A percentile compares a stretch with the other conserved stretches of the same genome.
These are phyloP conservation scores for Botryotinia convoluta DNA, from an alignment of 2,329 filamentous ascomycete species.

Conservation along the genomic window DNA sequence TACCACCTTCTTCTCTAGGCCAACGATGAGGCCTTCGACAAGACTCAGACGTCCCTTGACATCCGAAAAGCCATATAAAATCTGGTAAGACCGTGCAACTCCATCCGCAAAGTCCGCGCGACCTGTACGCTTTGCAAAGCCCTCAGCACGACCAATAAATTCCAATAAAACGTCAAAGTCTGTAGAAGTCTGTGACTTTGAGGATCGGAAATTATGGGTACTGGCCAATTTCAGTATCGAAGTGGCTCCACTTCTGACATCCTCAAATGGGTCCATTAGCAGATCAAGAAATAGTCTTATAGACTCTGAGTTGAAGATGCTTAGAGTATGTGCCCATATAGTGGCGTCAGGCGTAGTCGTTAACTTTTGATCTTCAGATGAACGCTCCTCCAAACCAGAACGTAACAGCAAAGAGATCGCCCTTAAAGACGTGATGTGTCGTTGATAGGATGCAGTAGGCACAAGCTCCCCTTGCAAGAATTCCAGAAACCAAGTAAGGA, in stretches of 20 bases:
- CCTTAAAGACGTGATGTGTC: slow-evolving; percentile 78
- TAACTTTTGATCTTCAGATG: not conserved
- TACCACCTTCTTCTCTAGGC: slow-evolving; percentile 62
- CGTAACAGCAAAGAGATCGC: slow-evolving; percentile 63
- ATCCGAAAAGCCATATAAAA: slow-evolving; percentile 60
- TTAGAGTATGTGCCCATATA: slow-evolving; percentile 32
- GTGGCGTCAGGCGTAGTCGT: slow-evolving; percentile 23
- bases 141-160: slow-evolving; percentile 54
- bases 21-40: slow-evolving; percentile 55
- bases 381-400: slow-evolving; percentile 32
- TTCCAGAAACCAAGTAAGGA: slow-evolving; percentile 70
- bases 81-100: slow-evolving; percentile 71
- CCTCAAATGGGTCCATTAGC: slow-evolving; percentile 86
- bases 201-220: slow-evolving; percentile 34
- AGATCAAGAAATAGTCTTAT: slow-evolving; percentile 71
- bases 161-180: slow-evolving; percentile 41
- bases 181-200: not conserved
- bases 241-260: slow-evolving; percentile 66
- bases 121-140: slow-evolving; percentile 65
- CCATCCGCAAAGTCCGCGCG: slow-evolving; percentile 92
- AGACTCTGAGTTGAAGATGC: slow-evolving; percentile 48
- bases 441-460: slow-evolving; percentile 83
- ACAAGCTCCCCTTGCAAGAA: slow-evolving; percentile 74
- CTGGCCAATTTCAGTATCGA: slow-evolving; percentile 52
- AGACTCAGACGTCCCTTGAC: slow-evolving; percentile 48